These are phyloP conservation scores for Fusarium oligoseptatum DNA, from an alignment of 2,329 filamentous ascomycete genomes.

Conservation along the genomic window DNA sequence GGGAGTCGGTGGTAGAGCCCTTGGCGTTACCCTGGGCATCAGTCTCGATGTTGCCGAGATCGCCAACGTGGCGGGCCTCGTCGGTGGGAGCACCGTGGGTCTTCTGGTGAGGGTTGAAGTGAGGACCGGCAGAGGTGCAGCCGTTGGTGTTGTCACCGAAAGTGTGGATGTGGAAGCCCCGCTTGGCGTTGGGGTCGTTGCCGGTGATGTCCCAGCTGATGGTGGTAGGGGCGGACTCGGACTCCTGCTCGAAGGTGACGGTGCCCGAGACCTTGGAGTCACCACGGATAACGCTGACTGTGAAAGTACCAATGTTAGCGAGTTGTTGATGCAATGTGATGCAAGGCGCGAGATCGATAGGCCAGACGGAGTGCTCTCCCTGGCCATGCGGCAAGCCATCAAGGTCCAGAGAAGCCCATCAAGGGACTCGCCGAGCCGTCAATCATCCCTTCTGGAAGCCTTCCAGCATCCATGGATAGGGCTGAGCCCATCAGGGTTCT, in stretches of 20 bases:
- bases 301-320: conserved; percentile 41
- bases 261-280: conserved; percentile 96
- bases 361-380: neutral
- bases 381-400: neutral
- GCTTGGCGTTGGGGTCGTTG: conserved; percentile 94
- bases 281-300: conserved; percentile 97
- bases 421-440: conserved; percentile 48
- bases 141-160: conserved; percentile 99
- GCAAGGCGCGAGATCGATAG: neutral
- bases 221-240: conserved; percentile 84
- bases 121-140: conserved; percentile 97
- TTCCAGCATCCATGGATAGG: conserved; percentile 21
- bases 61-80: conserved; percentile 91
- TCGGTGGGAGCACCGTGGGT: conserved; percentile 90
- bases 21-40: conserved; percentile 91
- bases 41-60: conserved; percentile 97
- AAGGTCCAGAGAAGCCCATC: conserved; percentile 44
- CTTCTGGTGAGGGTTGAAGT: conserved; percentile 98
- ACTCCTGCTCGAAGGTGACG: conserved; percentile 93
- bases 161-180: conserved; percentile 98
- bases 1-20: conserved; percentile 82
- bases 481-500: conserved; percentile 61
- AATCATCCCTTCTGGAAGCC: conserved; percentile 7
- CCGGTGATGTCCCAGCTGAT: conserved; percentile 93
- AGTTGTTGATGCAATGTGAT: conserved; percentile 1